Evolutionary conservation across 2,329 filamentous ascomycete species (phyloP).

Genomic region (Fusarium guadeloupense): DNA sequence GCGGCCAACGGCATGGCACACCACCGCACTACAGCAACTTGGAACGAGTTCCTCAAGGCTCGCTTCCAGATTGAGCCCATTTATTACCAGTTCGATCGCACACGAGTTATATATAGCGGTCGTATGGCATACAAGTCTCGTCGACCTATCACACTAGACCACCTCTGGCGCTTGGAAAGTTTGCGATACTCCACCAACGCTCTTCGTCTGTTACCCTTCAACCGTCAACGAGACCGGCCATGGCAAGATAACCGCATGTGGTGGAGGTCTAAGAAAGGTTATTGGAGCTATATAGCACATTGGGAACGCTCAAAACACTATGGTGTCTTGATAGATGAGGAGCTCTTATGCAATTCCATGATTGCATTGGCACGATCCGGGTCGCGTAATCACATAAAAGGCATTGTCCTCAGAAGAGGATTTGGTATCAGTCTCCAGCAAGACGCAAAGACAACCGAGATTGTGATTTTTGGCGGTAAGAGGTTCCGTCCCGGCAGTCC

Average conservation of each 20-base stretch:
- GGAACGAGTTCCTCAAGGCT: constrained; percentile 58
- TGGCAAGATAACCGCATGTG: constrained; percentile 43
- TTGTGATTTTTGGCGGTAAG: constrained; percentile 47
- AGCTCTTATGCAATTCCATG: constrained; percentile 53
- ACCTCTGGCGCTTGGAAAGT: constrained; percentile 43
- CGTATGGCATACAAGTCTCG: constrained; percentile 50
- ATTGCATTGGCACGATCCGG: constrained; percentile 54
- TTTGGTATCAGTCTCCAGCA: constrained; percentile 44
- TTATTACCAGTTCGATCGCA: constrained; percentile 58
- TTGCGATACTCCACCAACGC: constrained; percentile 45
- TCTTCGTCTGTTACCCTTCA: constrained; percentile 44
- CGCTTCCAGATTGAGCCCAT: constrained; percentile 57
- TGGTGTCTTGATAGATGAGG: constrained; percentile 49
- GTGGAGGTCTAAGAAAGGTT: constrained; percentile 40
- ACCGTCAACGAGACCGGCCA: constrained; percentile 36
- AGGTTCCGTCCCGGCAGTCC: constrained; percentile 59
- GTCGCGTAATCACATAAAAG: constrained; percentile 46
- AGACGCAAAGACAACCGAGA: constrained; percentile 27
- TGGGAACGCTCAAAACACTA: constrained; percentile 39
- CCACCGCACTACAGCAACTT: constrained; percentile 48
- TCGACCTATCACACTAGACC: constrained; percentile 12
- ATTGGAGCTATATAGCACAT: constrained; percentile 43
- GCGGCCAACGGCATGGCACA: constrained; percentile 37
- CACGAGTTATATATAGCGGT: constrained; percentile 51
- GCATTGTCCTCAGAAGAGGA: constrained; percentile 46